phyloP scores from a whole-genome alignment of 148 eudicot genomes.

The Mesembryanthemum crystallinum region DNA sequence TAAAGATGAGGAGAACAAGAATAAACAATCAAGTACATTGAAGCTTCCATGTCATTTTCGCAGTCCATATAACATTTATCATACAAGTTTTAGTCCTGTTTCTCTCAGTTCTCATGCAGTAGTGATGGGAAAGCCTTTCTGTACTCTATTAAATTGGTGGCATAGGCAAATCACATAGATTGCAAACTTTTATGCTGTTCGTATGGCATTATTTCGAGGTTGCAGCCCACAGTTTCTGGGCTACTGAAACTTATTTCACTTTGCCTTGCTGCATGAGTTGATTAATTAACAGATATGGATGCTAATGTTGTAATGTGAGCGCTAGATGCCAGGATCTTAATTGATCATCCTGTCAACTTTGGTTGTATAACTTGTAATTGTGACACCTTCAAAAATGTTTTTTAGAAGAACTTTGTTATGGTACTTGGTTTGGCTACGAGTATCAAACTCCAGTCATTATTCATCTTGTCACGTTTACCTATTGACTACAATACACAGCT shows the following conservation, averaged over 20 bases:
- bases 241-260: background rate
- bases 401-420: no score
- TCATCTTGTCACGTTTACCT: no score
- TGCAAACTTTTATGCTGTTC: background rate
- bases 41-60: no score
- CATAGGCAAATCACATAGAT: background rate
- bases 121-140: no score
- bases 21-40: no score
- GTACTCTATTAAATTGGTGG: no score
- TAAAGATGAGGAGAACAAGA: no score
- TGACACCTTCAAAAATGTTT: no score
- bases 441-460: no score
- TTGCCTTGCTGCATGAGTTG: background rate
- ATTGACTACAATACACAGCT: no score
- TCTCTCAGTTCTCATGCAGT: background rate
- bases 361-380: no score
- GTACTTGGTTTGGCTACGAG: no score
- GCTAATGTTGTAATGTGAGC: background rate
- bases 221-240: background rate
- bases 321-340: background rate
- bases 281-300: background rate
- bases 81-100: background rate
- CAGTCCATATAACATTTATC: background rate
- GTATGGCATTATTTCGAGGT: background rate
- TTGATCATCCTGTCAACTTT: background rate